These are phyloP conservation scores for Eucalyptus pauciflora DNA, from an alignment of 345 rosid species.

Conservation along the genomic window DNA sequence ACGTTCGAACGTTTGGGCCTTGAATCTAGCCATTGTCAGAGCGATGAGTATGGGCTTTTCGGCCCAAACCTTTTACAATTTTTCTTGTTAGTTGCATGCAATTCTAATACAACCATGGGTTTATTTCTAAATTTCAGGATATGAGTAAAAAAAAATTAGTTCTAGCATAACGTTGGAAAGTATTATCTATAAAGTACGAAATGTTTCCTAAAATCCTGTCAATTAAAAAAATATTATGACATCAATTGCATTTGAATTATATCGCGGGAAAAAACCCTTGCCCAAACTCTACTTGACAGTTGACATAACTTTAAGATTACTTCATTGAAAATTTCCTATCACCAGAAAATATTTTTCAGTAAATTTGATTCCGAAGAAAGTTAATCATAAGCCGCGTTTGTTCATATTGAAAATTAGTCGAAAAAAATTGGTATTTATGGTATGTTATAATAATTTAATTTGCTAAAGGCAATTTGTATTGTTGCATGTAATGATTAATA, in stretches of 20 bases:
- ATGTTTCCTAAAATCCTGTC: rapidly evolving
- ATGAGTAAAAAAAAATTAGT: too few relatives aligned
- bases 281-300: rapidly evolving
- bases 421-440: neutral
- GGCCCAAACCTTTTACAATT: neutral
- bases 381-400: neutral
- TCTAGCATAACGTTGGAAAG: neutral
- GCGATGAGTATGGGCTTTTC: neutral
- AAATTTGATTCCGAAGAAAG: rapidly evolving
- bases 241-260: too few relatives aligned
- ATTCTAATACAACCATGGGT: neutral
- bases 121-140: neutral
- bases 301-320: too few relatives aligned
- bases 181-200: too few relatives aligned
- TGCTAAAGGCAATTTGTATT: neutral
- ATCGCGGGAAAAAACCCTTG: too few relatives aligned
- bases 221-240: neutral
- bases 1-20: neutral
- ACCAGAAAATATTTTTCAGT: rapidly evolving
- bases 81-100: rapidly evolving
- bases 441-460: too few relatives aligned
- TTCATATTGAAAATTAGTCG: rapidly evolving
- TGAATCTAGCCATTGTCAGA: neutral
- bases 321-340: rapidly evolving
- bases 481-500: too few relatives aligned